These are phyloP conservation scores for Apophysomyces variabilis DNA, from an alignment of 371 early-diverging fungal genomes.

Conservation along the genomic window DNA sequence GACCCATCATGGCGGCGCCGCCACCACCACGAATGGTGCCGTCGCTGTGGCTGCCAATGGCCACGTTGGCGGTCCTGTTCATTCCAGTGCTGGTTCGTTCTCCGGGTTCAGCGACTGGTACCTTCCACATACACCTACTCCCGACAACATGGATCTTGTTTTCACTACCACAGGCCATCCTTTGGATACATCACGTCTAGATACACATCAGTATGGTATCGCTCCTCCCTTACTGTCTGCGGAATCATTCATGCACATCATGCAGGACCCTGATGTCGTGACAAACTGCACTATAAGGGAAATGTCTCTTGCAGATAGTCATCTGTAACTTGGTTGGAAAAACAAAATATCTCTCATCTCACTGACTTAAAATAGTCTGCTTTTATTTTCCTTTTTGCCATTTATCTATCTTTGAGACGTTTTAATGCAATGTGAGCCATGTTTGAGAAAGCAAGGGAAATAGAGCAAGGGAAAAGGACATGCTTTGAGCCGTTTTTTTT, in stretches of 20 bases:
- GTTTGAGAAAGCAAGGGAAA: not conserved
- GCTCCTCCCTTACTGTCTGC: constrained; percentile 15
- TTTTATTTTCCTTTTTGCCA: too few relatives aligned
- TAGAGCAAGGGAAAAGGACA: not conserved
- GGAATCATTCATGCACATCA: constrained; percentile 9
- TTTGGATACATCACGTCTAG: constrained; percentile 3
- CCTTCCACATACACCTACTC: constrained; percentile 12
- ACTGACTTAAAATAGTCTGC: too few relatives aligned
- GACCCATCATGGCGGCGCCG: not conserved
- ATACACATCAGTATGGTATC: constrained; percentile 15
- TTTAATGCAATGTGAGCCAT: too few relatives aligned
- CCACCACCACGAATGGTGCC: not conserved
- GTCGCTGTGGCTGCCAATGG: not conserved
- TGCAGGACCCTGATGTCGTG: constrained; percentile 11
- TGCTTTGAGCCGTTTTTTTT: not conserved
- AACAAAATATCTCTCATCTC: too few relatives aligned
- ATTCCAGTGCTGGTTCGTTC: not conserved
- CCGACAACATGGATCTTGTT: not conserved
- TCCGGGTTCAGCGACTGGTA: constrained; percentile 14
- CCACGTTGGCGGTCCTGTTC: not conserved
- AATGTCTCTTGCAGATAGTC: constrained; percentile 11
- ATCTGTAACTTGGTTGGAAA: not conserved
- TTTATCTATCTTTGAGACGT: too few relatives aligned
- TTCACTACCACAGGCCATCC: not conserved
- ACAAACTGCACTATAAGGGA: constrained; percentile 4